Base-by-base conservation (phyloP, 306 rosid genomes). In the Abrus pulchellus region DNA sequence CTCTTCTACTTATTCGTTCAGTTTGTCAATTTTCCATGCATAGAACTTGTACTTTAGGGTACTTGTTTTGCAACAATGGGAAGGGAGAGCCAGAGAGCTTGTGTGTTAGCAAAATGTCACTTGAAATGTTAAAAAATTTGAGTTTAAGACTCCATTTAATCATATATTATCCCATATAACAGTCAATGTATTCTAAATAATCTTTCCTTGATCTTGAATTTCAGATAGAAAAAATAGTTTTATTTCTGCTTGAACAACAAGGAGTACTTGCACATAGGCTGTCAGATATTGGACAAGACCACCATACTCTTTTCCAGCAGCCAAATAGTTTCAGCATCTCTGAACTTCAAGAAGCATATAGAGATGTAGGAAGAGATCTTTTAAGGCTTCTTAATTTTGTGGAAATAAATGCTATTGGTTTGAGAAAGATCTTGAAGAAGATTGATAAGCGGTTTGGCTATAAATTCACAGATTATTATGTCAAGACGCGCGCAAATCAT, bases 371-470 rank as follows among this genome's bases (percentile, higher is more conserved):
- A 62, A 80, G 84, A 65, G 97, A 96, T 80, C 93, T 96, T 75
- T 79, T 96, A 77, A 90, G 86, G 91, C 98, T 96, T 85, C 93
- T 96, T 41, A 65, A 62, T 77, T 96, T 91, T 88, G 92, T 96
- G 5, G 99, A 96, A 85, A 83, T 93, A 60, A 96, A 96, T 90
- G 97, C 98, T 36, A 77, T 91, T 81, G 99, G 99, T 72, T 87
- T 96, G 88, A 92, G 98, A 80, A 96, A 96, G 91, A 96, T 96
- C 82, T 88, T 96, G 86, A 96, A 96, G 90, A 96, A 96, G 87
- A 88, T 96, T 68, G 99, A 96, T 71, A 96, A 96, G 81, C 92
- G 97, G 53, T 84, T 93, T 36, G 85, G 99, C 77, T 91, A 90
- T 80, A 89, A 92, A 83, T 95, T 95, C 89, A 83, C 99, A 14